These are phyloP conservation scores for Acacia acuminata DNA, from an alignment of 306 rosid species.

Conservation along the genomic window DNA sequence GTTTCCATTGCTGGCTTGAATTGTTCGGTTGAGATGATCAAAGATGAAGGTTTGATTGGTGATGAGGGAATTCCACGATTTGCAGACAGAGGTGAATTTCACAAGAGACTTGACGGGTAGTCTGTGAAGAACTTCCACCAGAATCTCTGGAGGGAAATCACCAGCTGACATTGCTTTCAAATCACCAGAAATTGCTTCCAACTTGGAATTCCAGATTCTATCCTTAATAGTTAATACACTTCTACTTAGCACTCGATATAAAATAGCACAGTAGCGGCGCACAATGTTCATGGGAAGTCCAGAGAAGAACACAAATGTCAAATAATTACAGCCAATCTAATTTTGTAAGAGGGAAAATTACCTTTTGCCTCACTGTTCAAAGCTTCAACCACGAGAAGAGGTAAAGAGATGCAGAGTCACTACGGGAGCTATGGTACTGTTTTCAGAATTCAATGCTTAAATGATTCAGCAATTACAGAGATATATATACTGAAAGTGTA, in stretches of 20 bases:
- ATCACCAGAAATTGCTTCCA: not conserved
- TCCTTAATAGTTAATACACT: not conserved
- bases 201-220: not conserved
- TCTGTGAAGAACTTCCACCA: not conserved
- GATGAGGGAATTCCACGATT: not conserved
- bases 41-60: not conserved
- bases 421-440: too few species aligned
- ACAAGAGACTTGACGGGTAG: not conserved
- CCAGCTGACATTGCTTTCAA: not conserved
- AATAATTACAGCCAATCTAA: too few species aligned
- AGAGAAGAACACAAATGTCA: too few species aligned
- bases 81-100: not conserved
- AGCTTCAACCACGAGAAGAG: too few species aligned
- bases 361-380: not conserved
- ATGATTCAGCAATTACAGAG: too few species aligned
- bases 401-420: too few species aligned
- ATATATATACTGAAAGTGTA: too few species aligned
- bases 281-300: too few species aligned
- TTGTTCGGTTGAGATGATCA: not conserved
- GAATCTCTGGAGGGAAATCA: not conserved
- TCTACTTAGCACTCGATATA: not conserved
- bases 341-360: too few species aligned
- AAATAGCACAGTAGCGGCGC: not conserved
- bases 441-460: too few species aligned
- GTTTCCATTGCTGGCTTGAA: not conserved